Evolutionary conservation across 2,329 filamentous ascomycete species (phyloP).

Genomic region (Ophiobolus disseminans): DNA sequence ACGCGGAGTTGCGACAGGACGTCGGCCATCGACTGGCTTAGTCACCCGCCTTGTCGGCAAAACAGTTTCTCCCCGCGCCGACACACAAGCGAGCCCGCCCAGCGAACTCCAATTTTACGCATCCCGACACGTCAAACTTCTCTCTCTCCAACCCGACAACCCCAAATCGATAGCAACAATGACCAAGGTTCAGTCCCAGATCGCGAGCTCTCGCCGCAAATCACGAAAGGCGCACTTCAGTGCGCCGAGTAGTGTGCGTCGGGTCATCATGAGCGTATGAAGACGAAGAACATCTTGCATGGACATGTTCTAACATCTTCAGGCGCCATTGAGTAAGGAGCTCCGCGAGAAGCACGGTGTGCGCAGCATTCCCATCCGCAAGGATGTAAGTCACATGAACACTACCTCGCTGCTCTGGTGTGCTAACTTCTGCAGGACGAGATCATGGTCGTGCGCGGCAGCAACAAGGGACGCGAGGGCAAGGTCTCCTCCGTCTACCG

Average conservation of each 20-base stretch:
- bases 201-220: conserved; percentile 92
- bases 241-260: conserved; percentile 91
- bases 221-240: conserved; percentile 98
- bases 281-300: conserved; percentile 62
- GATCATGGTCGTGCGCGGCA: conserved; percentile 88
- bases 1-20: neutral
- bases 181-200: conserved; percentile 69
- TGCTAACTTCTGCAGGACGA: conserved; percentile 64
- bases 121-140: conserved; percentile 24
- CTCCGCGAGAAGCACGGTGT: conserved; percentile 99
- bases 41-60: conserved; percentile 8
- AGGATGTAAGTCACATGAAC: conserved; percentile 66
- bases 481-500: conserved; percentile 90
- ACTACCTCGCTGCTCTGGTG: conserved; percentile 12
- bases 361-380: conserved; percentile 88
- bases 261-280: conserved; percentile 84
- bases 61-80: conserved; percentile 14
- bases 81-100: conserved; percentile 22
- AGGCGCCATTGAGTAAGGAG: conserved; percentile 68
- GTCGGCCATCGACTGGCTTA: neutral
- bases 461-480: conserved; percentile 97
- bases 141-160: conserved; percentile 43
- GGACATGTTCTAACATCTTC: conserved; percentile 42
- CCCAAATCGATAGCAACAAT: conserved; percentile 61
- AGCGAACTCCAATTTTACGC: conserved; percentile 22